Percentiles rank a stretch among this genome's conserved stretches.
These are phyloP conservation scores for Quercus bicolor DNA, from an alignment of 306 rosid species.

Conservation along the genomic window DNA sequence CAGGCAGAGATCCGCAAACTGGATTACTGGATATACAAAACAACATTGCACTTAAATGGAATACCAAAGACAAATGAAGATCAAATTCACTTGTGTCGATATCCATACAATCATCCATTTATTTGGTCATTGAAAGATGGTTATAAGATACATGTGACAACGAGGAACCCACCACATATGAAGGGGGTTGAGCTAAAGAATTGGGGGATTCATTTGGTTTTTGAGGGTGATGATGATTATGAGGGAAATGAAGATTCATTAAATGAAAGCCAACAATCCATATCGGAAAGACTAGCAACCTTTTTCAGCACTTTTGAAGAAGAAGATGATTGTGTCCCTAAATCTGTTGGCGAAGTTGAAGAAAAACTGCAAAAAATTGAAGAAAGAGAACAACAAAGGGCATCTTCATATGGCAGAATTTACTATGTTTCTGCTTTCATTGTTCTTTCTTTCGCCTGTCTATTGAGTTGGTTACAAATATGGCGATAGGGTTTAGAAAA, in stretches of 20 bases:
- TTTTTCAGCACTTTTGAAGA: conserved; percentile 32
- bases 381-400: too few species aligned
- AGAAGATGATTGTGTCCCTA: background rate
- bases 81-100: conserved; percentile 53
- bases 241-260: conserved; percentile 43
- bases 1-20: conserved; percentile 36
- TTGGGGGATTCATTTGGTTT: conserved; percentile 39
- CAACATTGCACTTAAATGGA: conserved; percentile 29
- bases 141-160: conserved; percentile 29
- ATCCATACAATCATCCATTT: conserved; percentile 19
- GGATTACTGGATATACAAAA: conserved; percentile 16
- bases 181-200: conserved; percentile 43
- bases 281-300: conserved; percentile 45
- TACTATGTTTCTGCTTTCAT: too few species aligned
- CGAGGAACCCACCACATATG: conserved; percentile 26
- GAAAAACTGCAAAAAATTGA: background rate
- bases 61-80: conserved; percentile 45
- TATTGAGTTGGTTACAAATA: too few species aligned
- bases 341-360: background rate
- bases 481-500: too few species aligned
- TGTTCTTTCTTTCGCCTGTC: too few species aligned
- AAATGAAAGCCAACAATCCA: conserved; percentile 37
- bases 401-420: too few species aligned
- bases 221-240: conserved; percentile 67
- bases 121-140: conserved; percentile 34